Percentiles rank a stretch among this genome's conserved stretches.
phyloP scores from a whole-genome alignment of 768 basidiomycete species.

The Ephemerocybe angulata region DNA sequence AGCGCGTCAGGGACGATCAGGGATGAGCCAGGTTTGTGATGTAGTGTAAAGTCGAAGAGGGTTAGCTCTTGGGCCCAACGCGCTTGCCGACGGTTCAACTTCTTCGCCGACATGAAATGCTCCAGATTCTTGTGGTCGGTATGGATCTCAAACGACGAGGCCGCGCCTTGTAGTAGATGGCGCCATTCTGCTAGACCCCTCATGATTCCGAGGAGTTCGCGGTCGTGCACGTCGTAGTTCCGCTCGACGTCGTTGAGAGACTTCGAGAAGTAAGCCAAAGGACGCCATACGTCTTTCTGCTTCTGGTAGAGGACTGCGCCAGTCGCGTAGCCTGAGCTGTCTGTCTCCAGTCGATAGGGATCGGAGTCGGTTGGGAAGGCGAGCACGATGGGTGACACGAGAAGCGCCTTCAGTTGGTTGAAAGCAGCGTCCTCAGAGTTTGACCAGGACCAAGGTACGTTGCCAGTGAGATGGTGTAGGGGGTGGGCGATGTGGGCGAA shows the following conservation, averaged over 20 bases:
- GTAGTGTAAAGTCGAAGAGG: conserved; percentile 32
- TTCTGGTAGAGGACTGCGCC: conserved; percentile 26
- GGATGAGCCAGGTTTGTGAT: too few species aligned
- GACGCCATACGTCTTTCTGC: conserved; percentile 25
- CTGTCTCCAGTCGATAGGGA: conserved; percentile 24
- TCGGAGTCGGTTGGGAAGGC: conserved; percentile 14
- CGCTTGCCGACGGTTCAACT: conserved; percentile 39
- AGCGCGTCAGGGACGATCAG: too few species aligned
- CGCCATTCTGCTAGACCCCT: conserved; percentile 28
- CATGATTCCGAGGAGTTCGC: conserved; percentile 43
- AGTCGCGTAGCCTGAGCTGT: conserved; percentile 29
- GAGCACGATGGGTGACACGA: conserved; percentile 24
- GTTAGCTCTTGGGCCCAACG: conserved; percentile 36
- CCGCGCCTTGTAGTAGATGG: conserved; percentile 21
- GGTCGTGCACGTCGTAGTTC: conserved; percentile 37
- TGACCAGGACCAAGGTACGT: conserved; percentile 24
- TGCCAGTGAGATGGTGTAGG: conserved; percentile 4
- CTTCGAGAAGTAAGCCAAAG: conserved; percentile 37
- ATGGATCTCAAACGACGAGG: conserved; percentile 23
- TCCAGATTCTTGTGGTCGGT: conserved; percentile 39
- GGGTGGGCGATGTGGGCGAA: too few species aligned
- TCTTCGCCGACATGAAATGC: conserved; percentile 38
- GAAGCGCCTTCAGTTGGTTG: conserved; percentile 20
- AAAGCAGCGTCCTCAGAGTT: conserved; percentile 20
- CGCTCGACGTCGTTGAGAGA: conserved; percentile 26